phyloP scores from a whole-genome alignment of 768 basidiomycete species.

The Auriscalpium microsporum region DNA sequence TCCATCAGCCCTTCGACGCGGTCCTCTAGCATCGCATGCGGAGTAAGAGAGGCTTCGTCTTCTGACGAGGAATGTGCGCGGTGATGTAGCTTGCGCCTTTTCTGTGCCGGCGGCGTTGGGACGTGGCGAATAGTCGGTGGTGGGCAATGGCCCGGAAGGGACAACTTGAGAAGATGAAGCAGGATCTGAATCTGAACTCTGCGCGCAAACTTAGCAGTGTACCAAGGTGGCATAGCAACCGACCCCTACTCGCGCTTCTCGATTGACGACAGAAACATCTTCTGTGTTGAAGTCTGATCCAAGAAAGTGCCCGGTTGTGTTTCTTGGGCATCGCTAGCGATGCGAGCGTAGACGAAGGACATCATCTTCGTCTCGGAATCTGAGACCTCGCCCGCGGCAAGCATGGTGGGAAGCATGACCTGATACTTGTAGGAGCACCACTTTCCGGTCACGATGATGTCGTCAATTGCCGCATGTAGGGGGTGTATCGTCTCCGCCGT shows the following conservation, averaged over 20 bases:
- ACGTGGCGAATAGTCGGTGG: constrained; percentile 15
- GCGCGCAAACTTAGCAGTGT: background rate
- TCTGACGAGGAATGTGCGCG: constrained; percentile 18
- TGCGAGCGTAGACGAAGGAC: constrained; percentile 7
- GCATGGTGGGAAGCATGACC: constrained; percentile 28
- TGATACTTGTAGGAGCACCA: constrained; percentile 66
- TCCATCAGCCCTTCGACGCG: constrained; percentile 73
- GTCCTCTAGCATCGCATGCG: constrained; percentile 33
- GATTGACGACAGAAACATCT: constrained; percentile 11
- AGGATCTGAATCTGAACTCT: constrained; percentile 75
- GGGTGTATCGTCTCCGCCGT: constrained; percentile 35
- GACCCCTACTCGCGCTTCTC: constrained; percentile 38
- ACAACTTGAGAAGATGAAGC: constrained; percentile 56
- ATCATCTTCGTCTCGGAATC: constrained; percentile 25
- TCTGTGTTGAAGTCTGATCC: constrained; percentile 27
- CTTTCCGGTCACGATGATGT: constrained; percentile 65
- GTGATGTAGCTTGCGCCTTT: constrained; percentile 14
- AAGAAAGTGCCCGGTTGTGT: constrained; percentile 16
- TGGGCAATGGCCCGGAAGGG: constrained; percentile 40
- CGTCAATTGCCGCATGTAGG: constrained; percentile 50
- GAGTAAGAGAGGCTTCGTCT: constrained; percentile 7
- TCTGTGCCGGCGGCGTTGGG: constrained; percentile 8
- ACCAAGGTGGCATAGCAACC: background rate
- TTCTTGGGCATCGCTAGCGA: constrained; percentile 9
- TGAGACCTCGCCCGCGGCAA: background rate